Base-by-base conservation (phyloP, 805 yeast genomes). In the Ogataea siamensis region DNA sequence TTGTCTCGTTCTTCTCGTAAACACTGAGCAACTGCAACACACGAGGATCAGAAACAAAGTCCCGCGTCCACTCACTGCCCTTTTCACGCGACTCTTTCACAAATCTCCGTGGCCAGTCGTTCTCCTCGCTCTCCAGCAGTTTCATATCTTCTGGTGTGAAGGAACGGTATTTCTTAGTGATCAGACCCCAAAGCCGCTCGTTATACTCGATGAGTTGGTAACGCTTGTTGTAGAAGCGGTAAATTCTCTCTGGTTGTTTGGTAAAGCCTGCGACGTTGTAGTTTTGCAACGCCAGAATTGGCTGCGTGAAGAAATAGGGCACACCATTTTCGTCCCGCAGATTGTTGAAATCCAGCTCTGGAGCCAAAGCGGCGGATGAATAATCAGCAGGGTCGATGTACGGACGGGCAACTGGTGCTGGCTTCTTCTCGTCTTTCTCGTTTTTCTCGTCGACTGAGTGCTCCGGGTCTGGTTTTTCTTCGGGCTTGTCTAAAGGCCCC, bases 81-180 rank as follows among this genome's bases (percentile, higher is more conserved):
- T 78, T 82, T 36, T 77, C 83, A 32, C 62, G 57, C n/a, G 96
- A 95, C 42, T 71, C 73, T 48, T 78, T 71, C 22, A 86, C 83
- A 96, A 97, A 91, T 41, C 73, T 72, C 38, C 67, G 61, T 10
- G 96, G 96, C 97, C 97, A 91, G 47, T 86, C 91, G 5, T 60
- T 53, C 56, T 89, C 96, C 58, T 88, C 96, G 28, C 68, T 77
- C 13, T 57, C 54, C 11, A 74, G 75, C 42, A 65, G 58, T 18
- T 58, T 53, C 37, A 64, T 53, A 39, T 75, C 80, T 8, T 55
- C 42, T 31, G 67, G 59, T 36, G 58, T 64, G 52, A 77, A 84
- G 7, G 78, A 74, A 33, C 94, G 68, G 39, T 70, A 61, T 28
- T 72, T 68, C 21, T 77, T 77, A 16, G 28, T 11, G 12, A 58